Evolutionary conservation across 2,329 filamentous ascomycete species (phyloP).

Genomic region (Trichoderma sp.): DNA sequence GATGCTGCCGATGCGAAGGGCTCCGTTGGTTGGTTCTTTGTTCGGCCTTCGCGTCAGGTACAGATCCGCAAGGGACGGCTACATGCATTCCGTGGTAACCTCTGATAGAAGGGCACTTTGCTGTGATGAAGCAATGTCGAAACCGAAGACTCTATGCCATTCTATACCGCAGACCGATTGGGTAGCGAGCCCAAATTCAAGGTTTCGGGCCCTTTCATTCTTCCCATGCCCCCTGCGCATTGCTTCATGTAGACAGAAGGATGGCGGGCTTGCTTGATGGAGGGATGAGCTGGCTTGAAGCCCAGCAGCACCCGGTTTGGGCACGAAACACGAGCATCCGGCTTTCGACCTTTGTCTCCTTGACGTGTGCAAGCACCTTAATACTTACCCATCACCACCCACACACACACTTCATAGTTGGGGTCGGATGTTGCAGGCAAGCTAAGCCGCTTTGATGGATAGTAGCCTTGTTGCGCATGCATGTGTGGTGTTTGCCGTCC

Average conservation of each 20-base stretch:
- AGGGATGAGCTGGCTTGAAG: constrained; percentile 28
- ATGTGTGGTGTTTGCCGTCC: not conserved
- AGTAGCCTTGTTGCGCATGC: constrained; percentile 10
- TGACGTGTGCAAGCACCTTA: not conserved
- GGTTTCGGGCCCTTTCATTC: constrained; percentile 3
- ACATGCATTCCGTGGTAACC: constrained; percentile 24
- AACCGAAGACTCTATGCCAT: constrained; percentile 3
- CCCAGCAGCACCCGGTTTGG: constrained; percentile 25
- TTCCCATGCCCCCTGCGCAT: constrained; percentile 20
- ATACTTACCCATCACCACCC: not conserved
- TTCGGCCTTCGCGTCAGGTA: constrained; percentile 6
- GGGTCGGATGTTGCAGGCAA: constrained; percentile 7
- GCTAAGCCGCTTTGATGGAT: constrained; percentile 25
- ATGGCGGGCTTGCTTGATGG: constrained; percentile 23
- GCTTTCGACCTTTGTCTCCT: not conserved
- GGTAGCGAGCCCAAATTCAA: constrained; percentile 1
- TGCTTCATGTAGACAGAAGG: not conserved
- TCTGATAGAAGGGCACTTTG: constrained; percentile 10
- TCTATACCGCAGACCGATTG: not conserved
- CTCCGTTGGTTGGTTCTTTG: constrained; percentile 5
- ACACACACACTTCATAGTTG: not conserved
- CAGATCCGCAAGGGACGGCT: constrained; percentile 22
- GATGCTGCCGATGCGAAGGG: constrained; percentile 1
- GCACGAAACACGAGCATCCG: constrained; percentile 22
- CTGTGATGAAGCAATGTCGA: not conserved